A percentile compares a stretch with the other conserved stretches of the same genome.
Conservation (phyloP, 495 filamentous ascomycete species). For the Apodospora peruviana region DNA sequence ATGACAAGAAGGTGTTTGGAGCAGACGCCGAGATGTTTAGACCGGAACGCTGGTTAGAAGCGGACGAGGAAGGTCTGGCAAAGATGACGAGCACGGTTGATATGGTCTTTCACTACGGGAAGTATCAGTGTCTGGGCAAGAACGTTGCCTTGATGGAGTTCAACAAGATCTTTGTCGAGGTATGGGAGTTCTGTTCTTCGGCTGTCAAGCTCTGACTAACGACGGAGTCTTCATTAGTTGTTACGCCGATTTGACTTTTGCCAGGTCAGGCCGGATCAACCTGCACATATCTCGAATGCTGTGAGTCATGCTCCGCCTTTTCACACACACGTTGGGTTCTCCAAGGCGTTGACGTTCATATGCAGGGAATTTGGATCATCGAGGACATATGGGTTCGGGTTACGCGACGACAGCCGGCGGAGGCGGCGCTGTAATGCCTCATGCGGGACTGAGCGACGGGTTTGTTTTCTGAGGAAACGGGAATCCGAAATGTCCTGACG, state of each 20-base stretch:
- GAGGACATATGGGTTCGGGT: constrained; percentile 9
- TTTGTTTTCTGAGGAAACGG: no score
- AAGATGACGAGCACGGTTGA: constrained; percentile 34
- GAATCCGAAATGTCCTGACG: no score
- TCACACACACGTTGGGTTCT: no score
- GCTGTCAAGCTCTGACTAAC: background rate
- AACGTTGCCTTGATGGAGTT: constrained; percentile 41
- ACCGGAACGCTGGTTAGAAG: constrained; percentile 52
- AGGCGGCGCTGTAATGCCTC: no score
- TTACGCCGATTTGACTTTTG: constrained; percentile 40
- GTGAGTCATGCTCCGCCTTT: background rate
- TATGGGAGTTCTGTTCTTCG: constrained; percentile 15
- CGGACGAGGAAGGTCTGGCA: constrained; percentile 22
- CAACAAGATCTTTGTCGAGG: constrained; percentile 55
- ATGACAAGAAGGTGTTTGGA: constrained; percentile 38
- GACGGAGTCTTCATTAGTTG: constrained; percentile 22
- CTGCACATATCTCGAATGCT: constrained; percentile 6
- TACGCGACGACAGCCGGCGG: no score
- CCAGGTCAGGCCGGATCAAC: constrained; percentile 6
- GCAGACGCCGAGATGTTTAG: constrained; percentile 42
- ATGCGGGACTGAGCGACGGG: no score
- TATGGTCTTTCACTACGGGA: constrained; percentile 38
- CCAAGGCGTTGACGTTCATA: no score
- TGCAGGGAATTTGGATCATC: constrained; percentile 8
- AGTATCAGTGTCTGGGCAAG: constrained; percentile 41